Conservation (phyloP, 78 protist genomes). For the Chrysochromulina parva region DNA sequence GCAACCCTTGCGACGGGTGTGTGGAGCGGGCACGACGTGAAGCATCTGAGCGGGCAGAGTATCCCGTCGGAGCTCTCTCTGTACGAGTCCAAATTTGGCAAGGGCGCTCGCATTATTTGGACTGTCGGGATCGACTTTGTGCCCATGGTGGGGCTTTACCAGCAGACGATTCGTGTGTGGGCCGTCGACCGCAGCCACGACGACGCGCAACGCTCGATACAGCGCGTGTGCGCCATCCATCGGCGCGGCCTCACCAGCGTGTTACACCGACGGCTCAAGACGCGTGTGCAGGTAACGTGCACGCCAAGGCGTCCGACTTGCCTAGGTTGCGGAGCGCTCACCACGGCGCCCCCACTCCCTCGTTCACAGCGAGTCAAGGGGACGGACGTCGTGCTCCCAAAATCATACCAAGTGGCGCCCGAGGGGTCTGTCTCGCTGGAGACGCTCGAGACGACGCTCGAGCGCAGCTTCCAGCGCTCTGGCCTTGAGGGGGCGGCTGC, state of each 20-base stretch:
- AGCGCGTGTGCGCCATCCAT: background rate
- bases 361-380: too few species aligned
- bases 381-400: background rate
- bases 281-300: background rate
- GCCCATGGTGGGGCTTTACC: background rate
- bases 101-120: background rate
- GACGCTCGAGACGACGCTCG: too few species aligned
- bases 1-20: background rate
- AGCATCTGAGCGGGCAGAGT: background rate
- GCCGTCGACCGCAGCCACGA: background rate
- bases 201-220: background rate
- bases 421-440: background rate
- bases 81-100: background rate
- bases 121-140: background rate
- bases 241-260: background rate
- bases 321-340: too few species aligned
- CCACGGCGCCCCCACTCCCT: too few species aligned
- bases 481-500: too few species aligned
- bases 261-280: background rate
- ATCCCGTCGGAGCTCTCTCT: background rate
- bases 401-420: background rate
- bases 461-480: too few species aligned
- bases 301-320: too few species aligned
- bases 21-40: background rate
- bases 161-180: background rate